Evolutionary conservation across 768 basidiomycete species (phyloP), one percentile per base, ranked within the genome.

Genomic region (Fomitopsis pulvina): DNA sequence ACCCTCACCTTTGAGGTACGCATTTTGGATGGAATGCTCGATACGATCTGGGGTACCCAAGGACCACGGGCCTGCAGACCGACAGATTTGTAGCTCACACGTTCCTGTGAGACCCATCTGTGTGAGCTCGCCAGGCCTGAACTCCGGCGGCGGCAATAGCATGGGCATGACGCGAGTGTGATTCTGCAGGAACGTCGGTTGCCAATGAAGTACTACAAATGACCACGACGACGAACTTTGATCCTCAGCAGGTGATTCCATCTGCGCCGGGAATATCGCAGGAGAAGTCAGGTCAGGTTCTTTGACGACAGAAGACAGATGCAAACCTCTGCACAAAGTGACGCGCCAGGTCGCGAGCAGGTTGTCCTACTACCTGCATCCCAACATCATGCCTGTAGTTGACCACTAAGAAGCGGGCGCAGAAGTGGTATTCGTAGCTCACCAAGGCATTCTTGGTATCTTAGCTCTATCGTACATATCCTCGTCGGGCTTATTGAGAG

Each of bases 381-480:
- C 83, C 91, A 32, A 98, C 91, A 63, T 99, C 96, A 64, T 99
- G 96, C 93, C 93, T 94, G 49, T 2, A 47, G 22, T 12, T 16
- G 30, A 29, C 1, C 8, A 10, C 34, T 10, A 44, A 26, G 27
- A 41, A 21, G 3, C 20, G 27, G 28, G 32, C 14, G n/a, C 28
- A 8, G 45, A 10, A 26, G 21, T 18, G n/a, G 4, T 21, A 3
- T 4, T 16, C 29, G 11, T n/a, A 41, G 61, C 80, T 51, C 60
- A 93, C 94, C 95, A 99, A 25, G 96, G 93, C 93, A 98, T 97
- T 43, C 96, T 77, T 4, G 93, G 90, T 18, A 89, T 77, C 65
- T 86, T 95, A 6, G 75, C 67, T 28, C 96, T 81, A 60, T 99
- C 94, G 59, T 95, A 92, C 87, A 95, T 91, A 62, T 97, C 92